These are phyloP conservation scores for Theobroma cacao DNA, from an alignment of 345 rosid genomes.

Conservation along the genomic window DNA sequence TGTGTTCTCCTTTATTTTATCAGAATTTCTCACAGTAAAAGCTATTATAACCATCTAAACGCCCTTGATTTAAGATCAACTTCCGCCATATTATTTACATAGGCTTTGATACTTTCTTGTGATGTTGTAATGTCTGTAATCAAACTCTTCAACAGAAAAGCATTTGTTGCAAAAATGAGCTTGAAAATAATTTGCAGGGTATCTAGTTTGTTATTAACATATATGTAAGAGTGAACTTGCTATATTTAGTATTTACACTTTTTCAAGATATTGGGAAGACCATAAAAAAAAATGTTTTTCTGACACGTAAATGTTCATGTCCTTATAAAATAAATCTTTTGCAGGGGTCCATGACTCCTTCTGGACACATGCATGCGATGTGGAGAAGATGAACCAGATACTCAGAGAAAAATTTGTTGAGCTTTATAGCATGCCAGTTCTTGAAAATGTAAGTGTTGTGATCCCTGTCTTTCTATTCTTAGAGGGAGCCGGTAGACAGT, in stretches of 20 bases:
- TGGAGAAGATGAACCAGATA: constrained; percentile 85
- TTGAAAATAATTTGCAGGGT: not conserved
- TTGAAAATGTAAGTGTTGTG: constrained; percentile 78
- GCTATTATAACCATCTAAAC: not conserved
- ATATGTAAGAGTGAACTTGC: not conserved
- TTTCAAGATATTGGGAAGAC: not conserved
- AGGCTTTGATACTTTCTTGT: not conserved
- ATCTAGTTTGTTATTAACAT: not conserved
- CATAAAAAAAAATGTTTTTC: not conserved
- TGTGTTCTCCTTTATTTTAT: not conserved
- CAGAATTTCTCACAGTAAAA: not conserved
- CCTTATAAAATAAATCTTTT: constrained; percentile 18
- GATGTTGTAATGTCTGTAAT: not conserved
- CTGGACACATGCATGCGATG: constrained; percentile 98
- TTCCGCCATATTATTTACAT: not conserved
- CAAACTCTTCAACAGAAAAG: not conserved
- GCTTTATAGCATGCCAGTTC: constrained; percentile 75
- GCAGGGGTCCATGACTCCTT: constrained; percentile 98
- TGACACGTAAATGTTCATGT: not conserved
- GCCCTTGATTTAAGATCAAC: not conserved
- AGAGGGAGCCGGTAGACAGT: not conserved
- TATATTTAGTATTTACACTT: not conserved
- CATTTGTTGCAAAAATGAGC: not conserved
- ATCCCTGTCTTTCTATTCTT: constrained; percentile 4
- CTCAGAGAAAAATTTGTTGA: constrained; percentile 91